Evolutionary conservation across 164 flowering plant genomes (phyloP).

Genomic region (Nymphaea colorata): DNA sequence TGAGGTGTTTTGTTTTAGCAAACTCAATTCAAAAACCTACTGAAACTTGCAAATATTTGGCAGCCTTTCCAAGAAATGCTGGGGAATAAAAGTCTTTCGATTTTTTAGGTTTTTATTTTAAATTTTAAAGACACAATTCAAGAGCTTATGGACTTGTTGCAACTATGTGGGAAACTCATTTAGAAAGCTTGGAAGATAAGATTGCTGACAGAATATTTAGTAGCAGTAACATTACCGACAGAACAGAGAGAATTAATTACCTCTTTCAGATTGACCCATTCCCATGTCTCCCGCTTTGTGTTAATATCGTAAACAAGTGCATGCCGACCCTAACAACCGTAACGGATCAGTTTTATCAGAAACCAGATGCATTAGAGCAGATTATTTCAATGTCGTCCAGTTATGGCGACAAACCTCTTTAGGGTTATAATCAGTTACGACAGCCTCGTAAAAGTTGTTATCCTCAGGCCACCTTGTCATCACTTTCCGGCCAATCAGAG

Average conservation of each 20-base stretch:
- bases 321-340: conserved; percentile 35
- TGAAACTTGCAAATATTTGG: too few species aligned
- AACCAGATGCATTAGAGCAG: not conserved
- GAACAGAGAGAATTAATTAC: conserved; percentile 9
- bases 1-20: too few species aligned
- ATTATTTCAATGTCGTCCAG: not conserved
- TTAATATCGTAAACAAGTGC: conserved; percentile 40
- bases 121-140: too few species aligned
- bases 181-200: too few species aligned
- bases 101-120: too few species aligned
- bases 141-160: too few species aligned
- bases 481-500: conserved; percentile 73
- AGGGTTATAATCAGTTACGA: conserved; percentile 61
- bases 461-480: conserved; percentile 96
- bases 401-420: conserved; percentile 28
- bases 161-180: too few species aligned
- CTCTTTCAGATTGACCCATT: conserved; percentile 50
- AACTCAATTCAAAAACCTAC: too few species aligned
- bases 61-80: too few species aligned
- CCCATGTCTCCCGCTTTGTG: conserved; percentile 35
- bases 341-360: not conserved
- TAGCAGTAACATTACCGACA: too few species aligned
- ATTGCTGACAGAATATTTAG: too few species aligned
- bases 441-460: conserved; percentile 89
- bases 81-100: too few species aligned